Percentiles rank a stretch among this genome's conserved stretches.
Evolutionary conservation across 2,329 filamentous ascomycete species (phyloP).

Genomic region (Podosphaera fusca): DNA sequence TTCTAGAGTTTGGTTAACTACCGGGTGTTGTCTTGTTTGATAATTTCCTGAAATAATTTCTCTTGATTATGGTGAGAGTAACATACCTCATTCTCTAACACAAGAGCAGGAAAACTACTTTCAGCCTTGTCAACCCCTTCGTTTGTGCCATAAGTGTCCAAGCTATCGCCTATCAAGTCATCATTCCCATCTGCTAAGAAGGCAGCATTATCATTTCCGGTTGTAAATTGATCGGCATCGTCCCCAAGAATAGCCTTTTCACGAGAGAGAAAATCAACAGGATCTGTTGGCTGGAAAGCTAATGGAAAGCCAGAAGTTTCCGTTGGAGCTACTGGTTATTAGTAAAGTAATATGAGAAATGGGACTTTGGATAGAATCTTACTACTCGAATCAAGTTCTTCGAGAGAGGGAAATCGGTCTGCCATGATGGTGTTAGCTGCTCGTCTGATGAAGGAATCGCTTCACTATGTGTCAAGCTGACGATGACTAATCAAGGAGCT

Average conservation of each 20-base stretch:
- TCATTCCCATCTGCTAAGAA: conserved; percentile 42
- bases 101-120: conserved; percentile 71
- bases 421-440: conserved; percentile 22
- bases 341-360: conserved; percentile 3
- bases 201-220: conserved; percentile 44
- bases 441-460: too few relatives aligned
- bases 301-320: conserved; percentile 25
- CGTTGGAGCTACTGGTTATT: conserved; percentile 37
- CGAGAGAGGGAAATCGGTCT: conserved; percentile 34
- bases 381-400: conserved; percentile 33
- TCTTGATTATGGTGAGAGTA: neutral
- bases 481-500: too few relatives aligned
- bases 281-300: conserved; percentile 25
- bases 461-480: too few relatives aligned
- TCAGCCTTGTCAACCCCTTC: conserved; percentile 38
- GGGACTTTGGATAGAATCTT: conserved; percentile 4
- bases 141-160: conserved; percentile 10
- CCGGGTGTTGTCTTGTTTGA: neutral
- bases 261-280: conserved; percentile 71
- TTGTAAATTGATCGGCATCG: conserved; percentile 76
- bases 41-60: neutral
- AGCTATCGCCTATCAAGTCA: conserved; percentile 43
- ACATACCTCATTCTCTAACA: conserved; percentile 40
- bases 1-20: conserved; percentile 22
- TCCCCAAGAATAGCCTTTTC: conserved; percentile 78